Conservation (phyloP, 148 eudicot genomes). For the Heliamphora exappendiculata region DNA sequence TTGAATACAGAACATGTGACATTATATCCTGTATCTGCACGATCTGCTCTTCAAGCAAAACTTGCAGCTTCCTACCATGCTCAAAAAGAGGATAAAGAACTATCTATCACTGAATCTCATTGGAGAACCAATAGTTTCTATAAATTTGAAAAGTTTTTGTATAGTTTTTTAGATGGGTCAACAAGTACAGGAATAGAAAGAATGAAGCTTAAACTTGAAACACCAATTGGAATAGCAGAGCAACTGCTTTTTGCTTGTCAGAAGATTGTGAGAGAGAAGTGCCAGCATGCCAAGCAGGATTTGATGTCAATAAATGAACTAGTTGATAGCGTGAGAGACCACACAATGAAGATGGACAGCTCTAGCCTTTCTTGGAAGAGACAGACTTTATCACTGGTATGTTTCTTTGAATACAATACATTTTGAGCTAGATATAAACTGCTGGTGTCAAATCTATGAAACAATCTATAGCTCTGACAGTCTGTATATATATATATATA, state of each 20-base stretch:
- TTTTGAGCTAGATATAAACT: not conserved
- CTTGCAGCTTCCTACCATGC: slow-evolving; percentile 34
- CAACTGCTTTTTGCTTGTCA: slow-evolving; percentile 81
- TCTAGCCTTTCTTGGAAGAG: slow-evolving; percentile 73
- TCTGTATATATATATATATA: too few relatives aligned
- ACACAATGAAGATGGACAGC: slow-evolving; percentile 51
- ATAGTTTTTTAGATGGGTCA: slow-evolving; percentile 70
- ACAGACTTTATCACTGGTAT: slow-evolving; percentile 68
- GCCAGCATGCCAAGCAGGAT: slow-evolving; percentile 64
- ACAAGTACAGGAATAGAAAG: slow-evolving; percentile 83
- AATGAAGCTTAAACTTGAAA: slow-evolving; percentile 83
- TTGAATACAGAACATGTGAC: slow-evolving; percentile 62
- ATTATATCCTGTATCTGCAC: slow-evolving; percentile 84
- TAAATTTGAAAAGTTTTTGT: slow-evolving; percentile 71
- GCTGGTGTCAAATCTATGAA: slow-evolving; percentile 1
- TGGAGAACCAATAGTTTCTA: slow-evolving; percentile 38
- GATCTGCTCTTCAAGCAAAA: slow-evolving; percentile 76
- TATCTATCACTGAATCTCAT: slow-evolving; percentile 20
- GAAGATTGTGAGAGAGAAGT: slow-evolving; percentile 58
- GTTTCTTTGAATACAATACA: slow-evolving; percentile 2
- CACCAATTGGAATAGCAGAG: slow-evolving; percentile 80
- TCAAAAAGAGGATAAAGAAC: slow-evolving; percentile 21
- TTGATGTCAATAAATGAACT: slow-evolving; percentile 51
- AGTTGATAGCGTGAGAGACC: slow-evolving; percentile 48
- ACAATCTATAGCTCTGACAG: not conserved